These are phyloP conservation scores for Podila horticola DNA, from an alignment of 192 early-diverging fungal genomes.

Conservation along the genomic window DNA sequence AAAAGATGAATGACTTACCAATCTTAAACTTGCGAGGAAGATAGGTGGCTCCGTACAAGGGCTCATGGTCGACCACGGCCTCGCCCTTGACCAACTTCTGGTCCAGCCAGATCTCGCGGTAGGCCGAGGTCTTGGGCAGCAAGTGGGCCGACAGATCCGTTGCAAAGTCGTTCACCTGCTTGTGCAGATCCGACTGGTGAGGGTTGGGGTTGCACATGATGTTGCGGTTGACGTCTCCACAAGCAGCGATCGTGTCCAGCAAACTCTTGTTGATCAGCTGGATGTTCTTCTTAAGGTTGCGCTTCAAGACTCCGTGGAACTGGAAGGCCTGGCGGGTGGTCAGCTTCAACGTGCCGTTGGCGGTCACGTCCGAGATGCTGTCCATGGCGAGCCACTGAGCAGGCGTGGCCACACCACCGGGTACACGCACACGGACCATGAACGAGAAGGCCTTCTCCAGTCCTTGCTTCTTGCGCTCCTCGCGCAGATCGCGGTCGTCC, in stretches of 20 bases:
- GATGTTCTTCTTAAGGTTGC: constrained; percentile 87
- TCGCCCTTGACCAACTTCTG: constrained; percentile 85
- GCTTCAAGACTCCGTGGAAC: constrained; percentile 95
- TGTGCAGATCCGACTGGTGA: constrained; percentile 80
- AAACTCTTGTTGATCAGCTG: constrained; percentile 92
- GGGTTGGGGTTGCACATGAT: constrained; percentile 95
- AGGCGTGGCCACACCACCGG: constrained; percentile 89
- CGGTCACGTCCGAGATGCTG: constrained; percentile 83
- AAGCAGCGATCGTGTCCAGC: constrained; percentile 95
- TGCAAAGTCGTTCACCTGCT: constrained; percentile 79
- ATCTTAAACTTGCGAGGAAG: constrained; percentile 98
- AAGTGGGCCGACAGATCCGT: constrained; percentile 79
- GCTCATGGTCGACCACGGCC: constrained; percentile 88
- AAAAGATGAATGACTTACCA: constrained; percentile 51
- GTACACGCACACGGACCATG: constrained; percentile 97
- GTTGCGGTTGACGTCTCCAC: constrained; percentile 98
- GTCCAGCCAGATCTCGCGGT: constrained; percentile 98
- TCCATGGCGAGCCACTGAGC: constrained; percentile 96
- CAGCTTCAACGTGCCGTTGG: constrained; percentile 92
- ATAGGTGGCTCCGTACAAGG: constrained; percentile 92
- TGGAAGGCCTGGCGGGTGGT: constrained; percentile 98
- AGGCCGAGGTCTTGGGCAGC: constrained; percentile 87
- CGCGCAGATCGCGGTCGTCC: constrained; percentile 95
- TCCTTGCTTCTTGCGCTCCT: constrained; percentile 83
- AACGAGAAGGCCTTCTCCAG: constrained; percentile 94